Base-by-base conservation (phyloP, 116 monocot species). In the Posidonia oceanica region DNA sequence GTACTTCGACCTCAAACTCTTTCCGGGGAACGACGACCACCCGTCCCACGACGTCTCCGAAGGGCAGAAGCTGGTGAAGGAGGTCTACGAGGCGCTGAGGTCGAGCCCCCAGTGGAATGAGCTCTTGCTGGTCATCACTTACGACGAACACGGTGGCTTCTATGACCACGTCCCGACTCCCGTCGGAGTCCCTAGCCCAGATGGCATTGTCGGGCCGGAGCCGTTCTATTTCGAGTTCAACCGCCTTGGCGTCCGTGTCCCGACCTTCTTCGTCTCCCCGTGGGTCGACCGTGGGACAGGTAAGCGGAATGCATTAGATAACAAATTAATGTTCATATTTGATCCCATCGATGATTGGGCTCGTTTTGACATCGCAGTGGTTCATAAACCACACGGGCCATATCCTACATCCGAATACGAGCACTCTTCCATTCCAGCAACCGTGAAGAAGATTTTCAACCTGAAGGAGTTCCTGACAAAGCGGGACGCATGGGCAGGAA, bases 121-220 rank as follows among this genome's bases (percentile, higher is more conserved):
- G 82, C 82, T 87, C 61, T 63, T 97, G 53, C 77, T 97, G 60
- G 57, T 97, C 58, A 76, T 91, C 74, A 87, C 75, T 67, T 97
- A 91, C 67, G 96, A 97, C 70, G 92, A 97, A 73, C 96, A 97
- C 57, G 96, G 92, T 2, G 96, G 96, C 2, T 97, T 97, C 83
- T 97, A 76, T 65, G 96, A 97, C 66, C 96, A 97, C 63, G 91
- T 97, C 12, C 85, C 89, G 2, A 77, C 91, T 4, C 86, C 91
- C 2, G 80, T 72, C 29, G 76, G 82, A 1, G 91, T 97, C 40
- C 91, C 96, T 11, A 89, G 82, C 69, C 89, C 96, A 0, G 89
- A 97, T 7, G 92, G 70, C 73, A 85, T 91, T 44, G 80, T 82
- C 42, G 83, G 96, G 16, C 83, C 81, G 3, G 83, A 75, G 11